A percentile compares a stretch with the other conserved stretches of the same genome.
phyloP scores from a whole-genome alignment of 2,329 filamentous ascomycete species.

The Fusarium bulbicola region DNA sequence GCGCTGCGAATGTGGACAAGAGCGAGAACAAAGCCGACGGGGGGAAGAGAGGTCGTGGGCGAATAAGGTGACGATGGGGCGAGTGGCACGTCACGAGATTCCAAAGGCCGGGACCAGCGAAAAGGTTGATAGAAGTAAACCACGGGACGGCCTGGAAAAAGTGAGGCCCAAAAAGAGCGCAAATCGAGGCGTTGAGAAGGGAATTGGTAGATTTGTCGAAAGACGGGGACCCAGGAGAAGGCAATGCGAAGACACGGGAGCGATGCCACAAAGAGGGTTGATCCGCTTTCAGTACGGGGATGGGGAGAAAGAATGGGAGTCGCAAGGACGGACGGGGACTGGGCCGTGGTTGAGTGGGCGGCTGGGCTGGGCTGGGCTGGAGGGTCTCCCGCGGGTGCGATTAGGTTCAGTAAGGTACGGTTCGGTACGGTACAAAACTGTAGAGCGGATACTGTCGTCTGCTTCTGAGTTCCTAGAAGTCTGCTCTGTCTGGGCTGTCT shows the following conservation, averaged over 20 bases:
- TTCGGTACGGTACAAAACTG: background rate
- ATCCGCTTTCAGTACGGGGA: slow-evolving; percentile 38
- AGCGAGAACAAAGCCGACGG: slow-evolving; percentile 26
- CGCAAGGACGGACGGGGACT: slow-evolving; percentile 26
- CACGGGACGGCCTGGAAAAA: slow-evolving; percentile 25
- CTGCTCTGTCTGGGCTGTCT: too few species aligned
- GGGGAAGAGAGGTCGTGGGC: slow-evolving; percentile 29
- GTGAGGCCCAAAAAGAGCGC: slow-evolving; percentile 35
- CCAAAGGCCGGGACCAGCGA: slow-evolving; percentile 30
- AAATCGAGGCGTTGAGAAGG: slow-evolving; percentile 29
- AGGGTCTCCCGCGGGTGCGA: slow-evolving; percentile 39
- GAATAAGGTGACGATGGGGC: slow-evolving; percentile 43
- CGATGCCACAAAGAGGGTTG: slow-evolving; percentile 36
- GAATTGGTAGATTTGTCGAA: slow-evolving; percentile 34
- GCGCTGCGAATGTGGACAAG: slow-evolving; percentile 41
- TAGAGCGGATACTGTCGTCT: background rate
- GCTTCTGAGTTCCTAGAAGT: slow-evolving; percentile 2
- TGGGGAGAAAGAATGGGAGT: slow-evolving; percentile 22
- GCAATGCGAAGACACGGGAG: slow-evolving; percentile 41
- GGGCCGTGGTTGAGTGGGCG: slow-evolving; percentile 27
- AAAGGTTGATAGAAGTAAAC: slow-evolving; percentile 25
- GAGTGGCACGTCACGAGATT: slow-evolving; percentile 42
- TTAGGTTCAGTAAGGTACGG: slow-evolving; percentile 21
- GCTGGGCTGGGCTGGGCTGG: slow-evolving; percentile 18
- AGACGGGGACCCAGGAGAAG: slow-evolving; percentile 34